phyloP scores from a whole-genome alignment of 1,284 basidiomycete species.

The Rhizoctonia solani region DNA sequence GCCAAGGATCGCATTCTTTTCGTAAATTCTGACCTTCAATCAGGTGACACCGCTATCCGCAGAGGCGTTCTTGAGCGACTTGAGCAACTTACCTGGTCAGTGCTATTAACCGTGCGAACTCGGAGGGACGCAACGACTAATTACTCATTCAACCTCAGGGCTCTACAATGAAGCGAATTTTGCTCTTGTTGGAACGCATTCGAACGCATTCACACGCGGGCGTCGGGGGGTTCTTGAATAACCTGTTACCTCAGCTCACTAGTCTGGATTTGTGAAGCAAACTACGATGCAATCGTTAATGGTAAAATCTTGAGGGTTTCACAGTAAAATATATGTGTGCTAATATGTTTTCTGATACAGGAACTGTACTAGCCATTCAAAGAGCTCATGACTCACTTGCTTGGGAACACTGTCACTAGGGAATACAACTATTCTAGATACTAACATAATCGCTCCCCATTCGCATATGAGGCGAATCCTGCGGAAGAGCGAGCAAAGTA shows the following conservation, averaged over 20 bases:
- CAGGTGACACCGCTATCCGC: conserved; percentile 78
- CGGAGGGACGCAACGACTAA: not conserved
- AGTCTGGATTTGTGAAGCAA: conserved; percentile 64
- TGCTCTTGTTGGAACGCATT: conserved; percentile 74
- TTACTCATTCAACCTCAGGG: not conserved
- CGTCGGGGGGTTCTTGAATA: conserved; percentile 72
- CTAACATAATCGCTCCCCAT: conserved; percentile 76
- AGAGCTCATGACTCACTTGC: conserved; percentile 66
- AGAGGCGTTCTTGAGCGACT: conserved; percentile 60
- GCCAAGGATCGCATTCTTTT: conserved; percentile 66
- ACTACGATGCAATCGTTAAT: conserved; percentile 47
- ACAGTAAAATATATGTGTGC: conserved; percentile 47
- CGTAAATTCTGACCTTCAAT: conserved; percentile 58
- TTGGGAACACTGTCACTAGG: conserved; percentile 65
- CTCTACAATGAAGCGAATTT: conserved; percentile 72
- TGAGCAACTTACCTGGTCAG: conserved; percentile 56
- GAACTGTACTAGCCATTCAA: conserved; percentile 68
- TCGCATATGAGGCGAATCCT: conserved; percentile 73
- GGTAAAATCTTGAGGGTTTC: not conserved
- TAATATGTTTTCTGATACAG: conserved; percentile 74
- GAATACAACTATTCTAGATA: conserved; percentile 65
- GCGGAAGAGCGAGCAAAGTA: conserved; percentile 59
- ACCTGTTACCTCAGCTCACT: conserved; percentile 77
- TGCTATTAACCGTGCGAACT: not conserved
- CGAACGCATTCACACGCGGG: conserved; percentile 79